Base-by-base conservation (phyloP, 257 asterid species). In the Nicotiana otophora region DNA sequence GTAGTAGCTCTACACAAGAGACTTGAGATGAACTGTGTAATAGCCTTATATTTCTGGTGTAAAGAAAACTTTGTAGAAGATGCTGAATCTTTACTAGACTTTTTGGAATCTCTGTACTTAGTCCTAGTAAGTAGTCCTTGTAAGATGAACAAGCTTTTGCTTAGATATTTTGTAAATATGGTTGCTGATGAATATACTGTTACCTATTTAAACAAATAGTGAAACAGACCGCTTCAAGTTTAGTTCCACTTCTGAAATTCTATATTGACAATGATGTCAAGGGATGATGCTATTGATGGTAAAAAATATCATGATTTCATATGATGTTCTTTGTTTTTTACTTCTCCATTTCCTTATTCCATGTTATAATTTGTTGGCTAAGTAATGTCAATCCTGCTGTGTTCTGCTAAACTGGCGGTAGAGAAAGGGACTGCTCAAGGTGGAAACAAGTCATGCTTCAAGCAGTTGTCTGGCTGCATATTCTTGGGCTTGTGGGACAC, bases 331-430 rank as follows among this genome's bases (percentile, higher is more conserved):
- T 33, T 48, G 19, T 84, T 63, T 86, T 80, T 66, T 42, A 48
- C 11, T 74, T 72, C 10, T 17, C 36, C 61, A 57, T 30, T 70
- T 54, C 34, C 55, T 86, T 16, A 16, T 78, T 46, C 77, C 39
- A 64, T 85, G 16, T 48, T 86, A 80, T 81, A 92, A 82, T 95
- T 91, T 89, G n/a, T 87, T 82, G 31, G 76, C 85, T 67, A 81
- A 96, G 98, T 97, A 64, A 96, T 96, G 99, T 95, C 98, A 63
- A 93, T 91, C 90, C 87, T 96, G 74, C 81, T 94, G 86, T 88
- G 87, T 53, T 94, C 98, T 77, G 98, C 98, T 53, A 94, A 92
- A 77, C 86, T 92, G 87, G 97, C 97, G 60, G 91, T 90, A 36
- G 97, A 91, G 86, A 94, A 93, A 87, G 99, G 98, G 83, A 84